Base-by-base conservation (phyloP, 768 basidiomycete species). In the Zangia roseola region DNA sequence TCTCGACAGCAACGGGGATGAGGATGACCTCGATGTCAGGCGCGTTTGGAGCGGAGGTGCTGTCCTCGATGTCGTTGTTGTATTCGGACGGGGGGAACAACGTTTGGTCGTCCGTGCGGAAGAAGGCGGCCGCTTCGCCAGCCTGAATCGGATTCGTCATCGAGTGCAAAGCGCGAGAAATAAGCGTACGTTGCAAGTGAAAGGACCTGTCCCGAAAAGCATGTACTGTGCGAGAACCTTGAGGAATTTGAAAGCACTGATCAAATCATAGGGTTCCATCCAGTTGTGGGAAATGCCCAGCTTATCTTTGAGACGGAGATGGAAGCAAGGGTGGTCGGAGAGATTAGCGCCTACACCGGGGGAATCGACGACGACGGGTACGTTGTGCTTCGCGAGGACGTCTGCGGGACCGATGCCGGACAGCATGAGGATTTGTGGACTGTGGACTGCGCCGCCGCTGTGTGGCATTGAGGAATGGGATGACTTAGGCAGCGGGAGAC, bases 281-380 rank as follows among this genome's bases (percentile, higher is more conserved):
- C 65, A 78, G 48, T 69, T 74, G 13, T 77, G 34, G 6, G 77
- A 74, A 6, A 68, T 57, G 43, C 74, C 69, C 3, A 65, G 67
- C 51, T 75, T 83, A 53, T 84, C 81, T 53, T 74, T 74, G 63
- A 79, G 74, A 54, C 74, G 72, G 21, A 81, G 43, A 56, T 76
- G 71, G 42, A 86, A 73, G 13, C 75, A 72, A 4, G 75, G 72
- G 57, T 92, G 91, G 59, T 93, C 91, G 38, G 77, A 71, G 16
- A 93, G 75, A 62, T 91, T 76, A 9, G 77, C 71, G 13, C 91
- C 91, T 17, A 94, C 89, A 10, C 83, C 83, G 0, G 86, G 84
- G 2, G 86, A 76, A 56, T 91, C 81, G 6, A 79, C 60, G 17
- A 84, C 68, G 25, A 83, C 67, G 1, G 78, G 71, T 19, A 94